Evolutionary conservation across 2,329 filamentous ascomycete species (phyloP).

Genomic region (Neurospora sp.): DNA sequence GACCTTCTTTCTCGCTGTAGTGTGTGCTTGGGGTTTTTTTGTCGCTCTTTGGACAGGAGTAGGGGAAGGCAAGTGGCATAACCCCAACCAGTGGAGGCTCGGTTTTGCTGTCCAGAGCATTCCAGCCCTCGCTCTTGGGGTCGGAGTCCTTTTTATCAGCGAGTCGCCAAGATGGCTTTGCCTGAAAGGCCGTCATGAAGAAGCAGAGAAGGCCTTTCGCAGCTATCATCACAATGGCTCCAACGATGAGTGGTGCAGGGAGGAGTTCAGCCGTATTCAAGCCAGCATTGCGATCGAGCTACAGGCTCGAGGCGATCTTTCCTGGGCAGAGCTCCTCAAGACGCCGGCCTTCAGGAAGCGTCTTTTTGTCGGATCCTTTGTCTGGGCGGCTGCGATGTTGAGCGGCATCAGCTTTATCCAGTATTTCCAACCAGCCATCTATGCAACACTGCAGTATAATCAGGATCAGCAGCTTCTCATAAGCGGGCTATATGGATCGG

Average conservation of each 20-base stretch:
- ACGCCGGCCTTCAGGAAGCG: constrained; percentile 26
- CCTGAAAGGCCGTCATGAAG: constrained; percentile 26
- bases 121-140: constrained; percentile 25
- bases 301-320: constrained; percentile 19
- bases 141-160: constrained; percentile 25
- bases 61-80: constrained; percentile 28
- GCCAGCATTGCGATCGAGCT: constrained; percentile 27
- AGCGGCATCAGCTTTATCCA: constrained; percentile 33
- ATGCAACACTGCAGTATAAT: constrained; percentile 28
- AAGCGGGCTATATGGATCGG: constrained; percentile 29
- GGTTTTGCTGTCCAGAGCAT: constrained; percentile 29
- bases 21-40: constrained; percentile 33
- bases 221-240: constrained; percentile 26
- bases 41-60: constrained; percentile 31
- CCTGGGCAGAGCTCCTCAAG: constrained; percentile 25
- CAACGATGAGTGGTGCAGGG: constrained; percentile 27
- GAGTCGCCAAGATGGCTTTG: constrained; percentile 29
- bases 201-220: constrained; percentile 25
- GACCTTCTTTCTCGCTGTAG: constrained; percentile 9
- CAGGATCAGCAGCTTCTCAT: constrained; percentile 29
- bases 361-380: constrained; percentile 29
- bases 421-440: constrained; percentile 33
- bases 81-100: constrained; percentile 28
- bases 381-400: constrained; percentile 32
- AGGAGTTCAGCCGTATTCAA: constrained; percentile 27